phyloP scores from a whole-genome alignment of 352 stramenopile genomes.

The Thalassiosira oceanica region DNA sequence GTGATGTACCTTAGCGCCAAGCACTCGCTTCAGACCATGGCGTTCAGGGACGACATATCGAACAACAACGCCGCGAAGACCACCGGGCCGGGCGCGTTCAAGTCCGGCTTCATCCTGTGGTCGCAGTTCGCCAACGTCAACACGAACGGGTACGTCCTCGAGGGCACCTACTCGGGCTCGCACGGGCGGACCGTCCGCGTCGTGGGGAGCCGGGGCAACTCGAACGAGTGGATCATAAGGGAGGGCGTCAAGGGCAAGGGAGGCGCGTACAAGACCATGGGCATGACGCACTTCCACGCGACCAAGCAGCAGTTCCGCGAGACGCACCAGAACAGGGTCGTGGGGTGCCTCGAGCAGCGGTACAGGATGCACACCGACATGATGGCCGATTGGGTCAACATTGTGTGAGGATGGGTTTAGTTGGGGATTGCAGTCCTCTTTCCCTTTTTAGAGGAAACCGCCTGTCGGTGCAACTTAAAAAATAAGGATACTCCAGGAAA shows the following conservation, averaged over 20 bases:
- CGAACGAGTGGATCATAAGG: constrained; percentile 24
- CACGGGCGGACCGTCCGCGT: constrained; percentile 23
- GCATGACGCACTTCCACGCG: constrained; percentile 37
- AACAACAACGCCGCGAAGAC: constrained; percentile 34
- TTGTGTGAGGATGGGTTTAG: constrained; percentile 14
- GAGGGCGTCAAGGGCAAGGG: constrained; percentile 9
- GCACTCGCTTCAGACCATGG: constrained; percentile 3
- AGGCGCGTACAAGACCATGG: constrained; percentile 16
- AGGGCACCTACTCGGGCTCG: constrained; percentile 17
- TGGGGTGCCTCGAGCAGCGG: constrained; percentile 19
- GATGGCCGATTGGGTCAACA: constrained; percentile 16
- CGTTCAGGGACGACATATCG: constrained; percentile 15
- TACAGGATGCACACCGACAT: constrained; percentile 27
- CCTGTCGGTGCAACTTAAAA: no score
- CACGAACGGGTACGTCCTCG: constrained; percentile 16
- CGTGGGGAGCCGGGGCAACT: constrained; percentile 19
- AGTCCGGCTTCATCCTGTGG: constrained; percentile 30
- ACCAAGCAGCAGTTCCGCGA: constrained; percentile 7
- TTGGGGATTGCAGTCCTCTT: no score
- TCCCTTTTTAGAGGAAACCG: no score
- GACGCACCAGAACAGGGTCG: background rate
- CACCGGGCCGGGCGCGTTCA: constrained; percentile 33
- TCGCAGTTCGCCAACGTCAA: constrained; percentile 7
- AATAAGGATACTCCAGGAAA: no score
- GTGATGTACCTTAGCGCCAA: constrained; percentile 47